Base-by-base conservation (phyloP, 169 alveolate species). In the Fabrea salina region DNA sequence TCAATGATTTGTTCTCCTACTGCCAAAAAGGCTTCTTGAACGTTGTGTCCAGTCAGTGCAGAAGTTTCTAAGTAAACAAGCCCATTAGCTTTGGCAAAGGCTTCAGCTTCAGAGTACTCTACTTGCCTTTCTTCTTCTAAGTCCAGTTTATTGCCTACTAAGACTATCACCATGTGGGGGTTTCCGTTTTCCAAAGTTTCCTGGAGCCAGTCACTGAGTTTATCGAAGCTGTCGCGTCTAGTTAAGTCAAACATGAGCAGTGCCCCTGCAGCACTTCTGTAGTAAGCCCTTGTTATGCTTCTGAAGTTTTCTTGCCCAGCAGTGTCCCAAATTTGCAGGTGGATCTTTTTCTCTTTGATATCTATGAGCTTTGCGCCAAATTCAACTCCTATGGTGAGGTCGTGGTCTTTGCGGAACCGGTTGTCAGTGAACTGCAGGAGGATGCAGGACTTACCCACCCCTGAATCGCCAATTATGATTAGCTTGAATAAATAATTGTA, bases 21-120 rank as follows among this genome's bases (percentile, higher is more conserved):
- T n/a, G n/a, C 86, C 30, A 77, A 75, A 68, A 93, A 91, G 37
- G 97, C 99, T 77, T 96, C 98, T 56, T 96, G 99, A 35, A 98
- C 99, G 86, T 97, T 97, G 82, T 93, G 87, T 25, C 98, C 97
- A 4, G 99, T 97, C 81, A 97, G 97, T 30, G 99, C 99, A 49
- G 99, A 93, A n/a, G 99, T 96, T 91, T 98, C 99, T 80, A 96
- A 84, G 87, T 95, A 98, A 49, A 94, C 87, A 53, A 98, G 87
- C 40, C 94, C 97, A 87, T 97, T 88, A 67, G 91, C 91, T 32
- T 94, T 95, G 5, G 99, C 99, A 82, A 97, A 97, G 41, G 84
- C 89, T 54, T 92, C 85, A 16, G 95, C 76, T 78, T 79, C 82
- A 72, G 79, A 30, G 50, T 44, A 33, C 19, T 35, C 59, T 41